These are phyloP conservation scores for Saccharomycopsis oosterbeekiorum DNA, from an alignment of 805 yeast species.

Conservation along the genomic window DNA sequence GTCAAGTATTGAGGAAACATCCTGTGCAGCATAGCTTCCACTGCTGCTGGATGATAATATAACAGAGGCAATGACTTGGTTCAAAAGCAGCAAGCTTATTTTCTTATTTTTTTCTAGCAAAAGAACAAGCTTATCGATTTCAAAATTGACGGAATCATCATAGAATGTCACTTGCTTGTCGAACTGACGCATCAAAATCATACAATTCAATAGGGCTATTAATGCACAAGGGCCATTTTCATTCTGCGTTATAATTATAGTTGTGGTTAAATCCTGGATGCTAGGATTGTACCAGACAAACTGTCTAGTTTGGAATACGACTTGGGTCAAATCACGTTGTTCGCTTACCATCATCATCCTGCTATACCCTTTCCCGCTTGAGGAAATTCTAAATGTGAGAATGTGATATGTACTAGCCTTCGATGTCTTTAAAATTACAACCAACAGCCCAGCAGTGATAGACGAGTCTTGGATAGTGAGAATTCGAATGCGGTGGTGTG, in stretches of 20 bases:
- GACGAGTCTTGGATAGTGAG: no score
- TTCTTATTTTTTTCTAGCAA: not conserved
- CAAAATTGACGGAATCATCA: not conserved
- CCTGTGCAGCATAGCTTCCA: not conserved
- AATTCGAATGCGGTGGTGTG: no score
- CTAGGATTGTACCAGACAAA: conserved; percentile 16
- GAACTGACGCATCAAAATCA: conserved; percentile 28
- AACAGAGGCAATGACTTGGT: conserved; percentile 26
- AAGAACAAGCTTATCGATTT: conserved; percentile 2
- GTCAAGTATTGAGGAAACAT: conserved; percentile 23
- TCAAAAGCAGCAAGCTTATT: conserved; percentile 20
- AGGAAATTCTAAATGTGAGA: no score
- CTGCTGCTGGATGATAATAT: not conserved
- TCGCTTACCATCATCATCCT: not conserved
- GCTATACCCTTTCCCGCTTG: no score
- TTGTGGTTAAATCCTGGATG: not conserved
- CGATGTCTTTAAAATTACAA: no score
- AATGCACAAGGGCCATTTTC: conserved; percentile 39
- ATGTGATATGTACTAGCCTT: no score
- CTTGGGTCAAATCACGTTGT: not conserved
- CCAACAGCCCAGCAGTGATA: no score
- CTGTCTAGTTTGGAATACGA: conserved; percentile 10
- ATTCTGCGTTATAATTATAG: conserved; percentile 35
- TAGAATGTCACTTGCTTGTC: no score
- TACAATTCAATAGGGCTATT: conserved; percentile 34